phyloP scores from a whole-genome alignment of 495 filamentous ascomycete species.

The Chaetomidium leptoderma region DNA sequence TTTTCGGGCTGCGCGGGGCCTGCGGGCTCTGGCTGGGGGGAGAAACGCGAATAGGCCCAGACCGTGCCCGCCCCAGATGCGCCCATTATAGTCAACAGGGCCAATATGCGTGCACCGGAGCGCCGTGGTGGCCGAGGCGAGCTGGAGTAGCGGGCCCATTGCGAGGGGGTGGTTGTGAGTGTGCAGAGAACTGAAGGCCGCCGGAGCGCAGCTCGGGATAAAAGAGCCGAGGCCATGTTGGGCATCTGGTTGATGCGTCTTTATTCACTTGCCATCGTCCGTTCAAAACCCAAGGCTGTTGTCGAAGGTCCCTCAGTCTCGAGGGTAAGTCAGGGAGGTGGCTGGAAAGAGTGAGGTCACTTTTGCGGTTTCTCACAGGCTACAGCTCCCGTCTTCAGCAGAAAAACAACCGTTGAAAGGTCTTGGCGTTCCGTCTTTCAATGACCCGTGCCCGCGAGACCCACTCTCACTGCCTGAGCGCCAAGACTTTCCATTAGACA shows the following conservation, averaged over 20 bases:
- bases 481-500: too few species aligned
- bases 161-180: constrained; percentile 9
- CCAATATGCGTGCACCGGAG: constrained; percentile 19
- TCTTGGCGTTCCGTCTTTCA: too few species aligned
- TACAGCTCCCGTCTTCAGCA: background rate
- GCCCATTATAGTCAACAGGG: constrained; percentile 25
- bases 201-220: constrained; percentile 23
- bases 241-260: constrained; percentile 1
- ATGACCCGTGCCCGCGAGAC: background rate
- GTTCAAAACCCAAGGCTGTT: background rate
- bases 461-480: too few species aligned
- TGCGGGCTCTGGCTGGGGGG: background rate
- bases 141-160: constrained; percentile 34
- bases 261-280: constrained; percentile 2
- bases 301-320: background rate
- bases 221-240: constrained; percentile 24
- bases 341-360: constrained; percentile 2
- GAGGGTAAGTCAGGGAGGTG: too few species aligned
- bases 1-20: constrained; percentile 19
- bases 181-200: constrained; percentile 6
- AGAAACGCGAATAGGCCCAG: constrained; percentile 23
- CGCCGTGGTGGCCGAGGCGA: constrained; percentile 16
- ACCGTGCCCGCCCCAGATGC: constrained; percentile 32
- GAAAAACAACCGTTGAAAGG: too few species aligned
- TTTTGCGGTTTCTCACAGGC: background rate